A percentile compares a stretch with the other conserved stretches of the same genome.
These are phyloP conservation scores for Leucosporidium creatinivorum DNA, from an alignment of 768 basidiomycete genomes.

Conservation along the genomic window DNA sequence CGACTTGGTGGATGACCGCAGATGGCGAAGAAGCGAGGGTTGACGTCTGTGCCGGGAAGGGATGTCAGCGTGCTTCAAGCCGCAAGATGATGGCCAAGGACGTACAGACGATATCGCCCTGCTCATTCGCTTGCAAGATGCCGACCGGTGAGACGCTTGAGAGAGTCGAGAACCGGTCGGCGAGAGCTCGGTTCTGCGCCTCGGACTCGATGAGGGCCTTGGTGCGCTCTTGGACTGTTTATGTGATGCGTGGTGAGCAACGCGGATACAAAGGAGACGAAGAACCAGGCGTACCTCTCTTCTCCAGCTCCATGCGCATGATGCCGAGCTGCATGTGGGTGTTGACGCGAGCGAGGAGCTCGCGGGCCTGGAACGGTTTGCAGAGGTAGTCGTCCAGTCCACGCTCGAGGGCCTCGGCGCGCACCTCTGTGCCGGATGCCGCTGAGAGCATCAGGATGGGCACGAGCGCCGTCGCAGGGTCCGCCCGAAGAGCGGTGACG, in stretches of 20 bases:
- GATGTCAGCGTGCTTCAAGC: not conserved
- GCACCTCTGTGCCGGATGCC: conserved; percentile 20
- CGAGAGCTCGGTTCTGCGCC: conserved; percentile 22
- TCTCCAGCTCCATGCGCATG: conserved; percentile 27
- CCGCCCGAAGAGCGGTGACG: conserved; percentile 11
- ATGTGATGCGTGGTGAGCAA: not conserved
- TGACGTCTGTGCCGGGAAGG: not conserved
- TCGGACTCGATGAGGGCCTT: conserved; percentile 30
- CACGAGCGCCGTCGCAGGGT: conserved; percentile 14
- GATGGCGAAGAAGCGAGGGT: conserved; percentile 26
- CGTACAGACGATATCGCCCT: not conserved
- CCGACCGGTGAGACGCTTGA: conserved; percentile 27
- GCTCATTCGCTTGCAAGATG: not conserved
- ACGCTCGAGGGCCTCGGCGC: conserved; percentile 26
- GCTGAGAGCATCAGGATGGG: conserved; percentile 31
- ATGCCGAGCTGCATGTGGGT: conserved; percentile 31
- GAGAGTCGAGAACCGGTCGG: conserved; percentile 24
- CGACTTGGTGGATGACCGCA: not conserved
- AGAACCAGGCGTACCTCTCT: not conserved
- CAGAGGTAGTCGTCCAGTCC: conserved; percentile 26
- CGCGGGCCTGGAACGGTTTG: conserved; percentile 30
- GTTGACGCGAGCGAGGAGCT: conserved; percentile 27
- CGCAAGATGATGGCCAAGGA: not conserved
- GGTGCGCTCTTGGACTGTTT: conserved; percentile 28
- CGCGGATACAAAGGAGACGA: not conserved